A percentile compares a stretch with the other conserved stretches of the same genome.
Evolutionary conservation across 192 early-diverging fungal genomes (phyloP).

Genomic region (Jimgerdemannia flammicorona): DNA sequence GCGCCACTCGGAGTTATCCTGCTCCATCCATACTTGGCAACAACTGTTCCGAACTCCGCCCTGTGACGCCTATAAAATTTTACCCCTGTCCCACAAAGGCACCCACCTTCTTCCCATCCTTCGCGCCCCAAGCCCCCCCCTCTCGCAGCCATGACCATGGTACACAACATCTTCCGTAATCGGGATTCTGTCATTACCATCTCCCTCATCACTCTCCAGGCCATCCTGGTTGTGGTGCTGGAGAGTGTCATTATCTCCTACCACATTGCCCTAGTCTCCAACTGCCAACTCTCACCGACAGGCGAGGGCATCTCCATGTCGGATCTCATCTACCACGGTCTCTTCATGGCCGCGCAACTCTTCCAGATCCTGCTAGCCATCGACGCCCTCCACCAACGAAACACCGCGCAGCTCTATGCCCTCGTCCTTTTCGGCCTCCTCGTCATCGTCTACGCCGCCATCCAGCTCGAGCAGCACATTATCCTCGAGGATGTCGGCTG

Average conservation of each 20-base stretch:
- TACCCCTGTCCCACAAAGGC: too few species aligned
- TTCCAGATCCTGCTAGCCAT: slow-evolving; percentile 32
- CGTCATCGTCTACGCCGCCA: slow-evolving; percentile 35
- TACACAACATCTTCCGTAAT: slow-evolving; percentile 3
- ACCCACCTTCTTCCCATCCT: too few species aligned
- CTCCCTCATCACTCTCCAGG: slow-evolving; percentile 20
- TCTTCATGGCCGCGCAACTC: slow-evolving; percentile 35
- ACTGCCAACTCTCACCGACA: slow-evolving; percentile 11
- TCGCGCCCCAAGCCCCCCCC: too few species aligned
- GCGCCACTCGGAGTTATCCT: too few species aligned
- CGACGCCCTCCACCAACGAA: slow-evolving; percentile 29
- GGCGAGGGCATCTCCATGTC: slow-evolving; percentile 30
- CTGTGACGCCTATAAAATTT: too few species aligned
- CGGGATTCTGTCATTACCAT: slow-evolving; percentile 18
- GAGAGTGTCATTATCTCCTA: slow-evolving; percentile 21
- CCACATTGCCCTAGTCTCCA: slow-evolving; percentile 22
- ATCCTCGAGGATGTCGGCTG: slow-evolving; percentile 34
- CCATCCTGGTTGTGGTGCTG: slow-evolving; percentile 26
- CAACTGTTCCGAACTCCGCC: too few species aligned
- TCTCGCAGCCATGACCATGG: background rate
- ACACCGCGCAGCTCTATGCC: slow-evolving; percentile 30
- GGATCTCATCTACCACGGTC: slow-evolving; percentile 35
- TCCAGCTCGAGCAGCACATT: slow-evolving; percentile 36
- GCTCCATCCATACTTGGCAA: too few species aligned
- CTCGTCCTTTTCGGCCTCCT: slow-evolving; percentile 26